These are phyloP conservation scores for Epicoccum nigrum DNA, from an alignment of 2,329 filamentous ascomycete species.

Conservation along the genomic window DNA sequence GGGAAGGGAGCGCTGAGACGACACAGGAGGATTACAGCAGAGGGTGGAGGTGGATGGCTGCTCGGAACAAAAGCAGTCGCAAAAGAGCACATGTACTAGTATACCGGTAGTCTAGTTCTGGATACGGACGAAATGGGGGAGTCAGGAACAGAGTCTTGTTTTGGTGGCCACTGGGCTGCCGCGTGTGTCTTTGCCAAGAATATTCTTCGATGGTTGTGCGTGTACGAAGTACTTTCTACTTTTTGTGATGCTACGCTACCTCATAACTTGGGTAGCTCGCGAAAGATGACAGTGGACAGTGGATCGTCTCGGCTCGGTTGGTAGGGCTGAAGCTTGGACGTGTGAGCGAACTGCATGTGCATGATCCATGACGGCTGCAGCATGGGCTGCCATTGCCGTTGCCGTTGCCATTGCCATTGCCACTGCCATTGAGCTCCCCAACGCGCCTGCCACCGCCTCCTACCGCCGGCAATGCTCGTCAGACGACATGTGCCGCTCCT, in stretches of 20 bases:
- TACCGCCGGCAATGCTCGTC: slow-evolving; percentile 46
- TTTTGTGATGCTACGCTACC: too few relatives aligned
- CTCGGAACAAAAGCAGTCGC: slow-evolving; percentile 2
- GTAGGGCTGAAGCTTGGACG: background rate
- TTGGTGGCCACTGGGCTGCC: slow-evolving; percentile 25
- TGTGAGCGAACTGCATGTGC: slow-evolving; percentile 12
- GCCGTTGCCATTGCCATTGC: too few relatives aligned
- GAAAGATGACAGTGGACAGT: too few relatives aligned
- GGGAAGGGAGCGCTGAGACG: slow-evolving; percentile 22
- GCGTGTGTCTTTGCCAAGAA: slow-evolving; percentile 13
- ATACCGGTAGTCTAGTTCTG: too few relatives aligned
- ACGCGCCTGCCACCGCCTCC: slow-evolving; percentile 17
- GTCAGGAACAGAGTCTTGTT: slow-evolving; percentile 13
- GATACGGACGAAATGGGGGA: slow-evolving; percentile 14
- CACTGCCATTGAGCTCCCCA: slow-evolving; percentile 13
- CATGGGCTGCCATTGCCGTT: slow-evolving; percentile 20
- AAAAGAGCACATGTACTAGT: slow-evolving; percentile 31
- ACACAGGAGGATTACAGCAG: too few relatives aligned
- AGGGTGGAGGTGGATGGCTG: slow-evolving; percentile 6
- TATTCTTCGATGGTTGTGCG: background rate
- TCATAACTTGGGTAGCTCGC: too few relatives aligned
- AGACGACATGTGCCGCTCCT: slow-evolving; percentile 43
- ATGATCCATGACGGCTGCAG: slow-evolving; percentile 16
- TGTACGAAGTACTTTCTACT: too few relatives aligned
- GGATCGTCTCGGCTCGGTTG: too few relatives aligned